Base-by-base conservation (phyloP, 2,329 filamentous ascomycete species). In the Xylogone sp. region DNA sequence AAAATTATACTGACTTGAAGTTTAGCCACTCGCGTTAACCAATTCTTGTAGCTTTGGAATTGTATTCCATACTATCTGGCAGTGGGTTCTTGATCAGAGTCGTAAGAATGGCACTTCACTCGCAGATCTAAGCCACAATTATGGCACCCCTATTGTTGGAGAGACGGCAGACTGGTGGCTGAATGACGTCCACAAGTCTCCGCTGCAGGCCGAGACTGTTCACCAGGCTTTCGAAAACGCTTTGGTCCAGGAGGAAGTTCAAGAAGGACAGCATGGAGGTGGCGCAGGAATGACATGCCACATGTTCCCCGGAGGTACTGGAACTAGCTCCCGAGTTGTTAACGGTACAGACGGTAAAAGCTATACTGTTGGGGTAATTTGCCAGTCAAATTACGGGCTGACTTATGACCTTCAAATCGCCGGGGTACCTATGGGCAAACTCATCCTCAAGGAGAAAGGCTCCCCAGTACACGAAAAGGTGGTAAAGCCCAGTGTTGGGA, bases 231-330 rank as follows among this genome's bases (percentile, higher is more conserved):
- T 87, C 48, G 70, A 75, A 27, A 70, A 64, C 7, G 82, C 79
- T 0, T 70, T 69, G 2, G 68, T 71, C 8, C 78, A 74, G 1
- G 66, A 70, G 1, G 58, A 60, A 9, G 82, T 87, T 1, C 66
- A 68, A 2, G 84, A 88, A 65, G 84, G 84, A 0, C 82, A 81
- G 57, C 76, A 76, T 1, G 84, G 84, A 2, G 84, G 84, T 18
- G 84, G 84, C n/a, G 83, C 83, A 0, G 83, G 83, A 13, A 86
- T 87, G 82, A 74, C 82, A 34, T 84, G 81, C 60, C 81, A 86
- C 59, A 76, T 76, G 56, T 85, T 82, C 70, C 86, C 87, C 63
- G 84, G 82, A 31, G 84, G 84, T 0, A 88, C 84, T 0, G 84
- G 84, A 1, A 83, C 77, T 1, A 78, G 77, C 58, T 83, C 77